Percentiles rank a stretch among this genome's conserved stretches.
phyloP scores from a whole-genome alignment of 2,329 filamentous ascomycete species.

The Diaporthe aspalathi region DNA sequence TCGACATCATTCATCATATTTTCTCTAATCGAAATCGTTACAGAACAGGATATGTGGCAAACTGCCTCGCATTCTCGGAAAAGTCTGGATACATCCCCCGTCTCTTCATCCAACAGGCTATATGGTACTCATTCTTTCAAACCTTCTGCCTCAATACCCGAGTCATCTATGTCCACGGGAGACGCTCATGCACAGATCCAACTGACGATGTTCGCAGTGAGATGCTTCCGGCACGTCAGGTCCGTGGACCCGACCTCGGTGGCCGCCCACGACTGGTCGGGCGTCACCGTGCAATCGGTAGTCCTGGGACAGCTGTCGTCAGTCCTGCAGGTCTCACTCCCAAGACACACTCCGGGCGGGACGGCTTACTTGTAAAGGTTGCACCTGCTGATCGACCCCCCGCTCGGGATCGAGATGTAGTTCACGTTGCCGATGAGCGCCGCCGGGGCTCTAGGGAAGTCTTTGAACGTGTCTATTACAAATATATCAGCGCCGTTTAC shows the following conservation, averaged over 20 bases:
- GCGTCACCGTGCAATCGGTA: constrained; percentile 27
- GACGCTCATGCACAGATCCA: constrained; percentile 26
- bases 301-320: constrained; percentile 11
- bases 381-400: constrained; percentile 12
- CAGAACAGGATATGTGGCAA: no score
- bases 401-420: constrained; percentile 29
- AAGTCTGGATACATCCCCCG: no score
- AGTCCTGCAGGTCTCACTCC: not conserved
- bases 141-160: not conserved
- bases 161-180: not conserved
- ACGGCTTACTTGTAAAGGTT: constrained; percentile 33
- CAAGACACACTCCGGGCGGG: not conserved
- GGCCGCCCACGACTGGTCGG: constrained; percentile 34
- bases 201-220: constrained; percentile 30
- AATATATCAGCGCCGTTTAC: not conserved
- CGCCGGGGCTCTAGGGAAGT: constrained; percentile 14
- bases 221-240: constrained; percentile 35
- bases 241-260: constrained; percentile 30
- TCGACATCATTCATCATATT: no score
- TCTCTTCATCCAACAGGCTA: no score
- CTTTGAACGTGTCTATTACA: constrained; percentile 27
- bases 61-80: no score
- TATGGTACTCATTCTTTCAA: not conserved
- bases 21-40: no score
- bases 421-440: constrained; percentile 25